Base-by-base conservation (phyloP, 2,329 filamentous ascomycete species). In the Monascus ruber region DNA sequence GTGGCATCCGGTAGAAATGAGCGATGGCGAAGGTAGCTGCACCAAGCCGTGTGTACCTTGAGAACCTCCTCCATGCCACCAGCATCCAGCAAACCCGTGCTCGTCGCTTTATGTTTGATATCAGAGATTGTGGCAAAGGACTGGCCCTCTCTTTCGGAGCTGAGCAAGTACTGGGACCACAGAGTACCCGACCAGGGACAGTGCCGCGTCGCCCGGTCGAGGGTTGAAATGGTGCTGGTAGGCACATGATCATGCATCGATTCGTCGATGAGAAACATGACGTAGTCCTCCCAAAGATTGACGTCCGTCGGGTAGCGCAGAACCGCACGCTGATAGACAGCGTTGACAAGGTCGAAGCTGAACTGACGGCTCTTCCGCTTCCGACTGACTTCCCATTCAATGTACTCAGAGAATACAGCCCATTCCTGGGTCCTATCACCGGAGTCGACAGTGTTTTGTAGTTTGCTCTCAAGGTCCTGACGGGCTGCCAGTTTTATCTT, bases 31-130 rank as follows among this genome's bases (percentile, higher is more conserved):
- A 98, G 72, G 51, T 89, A 96, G 36, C 86, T 87, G 55, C 89
- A 95, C 91, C 91, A 98, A 0, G 88, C 83, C 38, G 85, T 79
- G 54, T 95, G 87, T 54, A 96, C 85, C 52, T 94, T 86, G 42
- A 96, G 75, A 27, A 95, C 79, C 48, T 88, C 84, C 36, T 86
- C 79, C 72, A 95, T 82, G 24, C 87, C 88, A 44, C 86, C 80
- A 46, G 83, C 80, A 57, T 94, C 87, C 4, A 96, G 71, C 33
- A 93, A 72, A 6, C 86, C 81, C 24, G 85, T 86, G 54, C 81
- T 85, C 0, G 88, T 96, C 5, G 91, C 91, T 33, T 81, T 80
- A 60, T 95, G 86, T 63, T 98, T 98, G 59, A 95, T 87, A 32
- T 79, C 74, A 51, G 93, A 85, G 38, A 96, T 85, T 36, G 85